phyloP scores from a whole-genome alignment of 441 rosid genomes.

The Eugenia klotzschiana region DNA sequence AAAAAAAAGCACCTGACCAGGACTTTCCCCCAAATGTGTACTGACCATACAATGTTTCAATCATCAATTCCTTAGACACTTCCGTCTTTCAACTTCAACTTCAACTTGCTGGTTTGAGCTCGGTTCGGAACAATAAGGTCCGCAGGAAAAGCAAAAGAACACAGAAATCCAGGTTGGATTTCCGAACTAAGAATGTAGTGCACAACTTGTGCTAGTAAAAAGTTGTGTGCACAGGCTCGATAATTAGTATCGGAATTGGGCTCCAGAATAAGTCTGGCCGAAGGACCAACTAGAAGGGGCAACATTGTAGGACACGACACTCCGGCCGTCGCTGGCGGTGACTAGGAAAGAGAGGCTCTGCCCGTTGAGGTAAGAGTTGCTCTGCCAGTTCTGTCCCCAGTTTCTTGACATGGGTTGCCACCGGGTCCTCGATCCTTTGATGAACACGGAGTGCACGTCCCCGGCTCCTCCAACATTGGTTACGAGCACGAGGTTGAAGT shows the following conservation, averaged over 20 bases:
- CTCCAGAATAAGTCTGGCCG: constrained; percentile 3
- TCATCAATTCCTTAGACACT: not conserved
- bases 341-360: constrained; percentile 7
- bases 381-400: constrained; percentile 14
- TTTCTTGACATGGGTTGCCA: constrained; percentile 12
- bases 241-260: constrained; percentile 3
- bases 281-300: constrained; percentile 5
- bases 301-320: constrained; percentile 4
- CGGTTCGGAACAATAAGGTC: not conserved
- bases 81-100: not conserved
- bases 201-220: not conserved
- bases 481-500: constrained; percentile 8
- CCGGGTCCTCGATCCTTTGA: constrained; percentile 7
- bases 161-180: not conserved
- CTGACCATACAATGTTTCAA: not conserved
- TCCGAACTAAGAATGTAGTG: not conserved
- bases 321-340: constrained; percentile 7
- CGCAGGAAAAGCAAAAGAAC: not conserved
- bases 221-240: not conserved
- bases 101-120: not conserved
- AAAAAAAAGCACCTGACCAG: not conserved
- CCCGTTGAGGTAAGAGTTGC: constrained; percentile 8
- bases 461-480: constrained; percentile 10
- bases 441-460: constrained; percentile 3
- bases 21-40: not conserved